Conservation (phyloP, 345 rosid species). For the Physaria fendleri region DNA sequence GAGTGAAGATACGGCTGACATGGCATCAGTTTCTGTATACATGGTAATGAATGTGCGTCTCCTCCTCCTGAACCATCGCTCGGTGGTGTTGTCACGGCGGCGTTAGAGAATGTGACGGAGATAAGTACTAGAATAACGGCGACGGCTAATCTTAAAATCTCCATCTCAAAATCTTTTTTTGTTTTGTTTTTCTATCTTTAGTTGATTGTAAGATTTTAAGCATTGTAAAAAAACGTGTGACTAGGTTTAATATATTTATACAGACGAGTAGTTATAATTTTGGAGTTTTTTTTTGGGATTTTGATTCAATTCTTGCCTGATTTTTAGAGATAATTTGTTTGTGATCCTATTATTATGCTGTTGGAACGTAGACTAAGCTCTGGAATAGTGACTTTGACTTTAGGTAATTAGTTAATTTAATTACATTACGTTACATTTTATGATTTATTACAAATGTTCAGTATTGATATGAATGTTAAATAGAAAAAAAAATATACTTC, state of each 20-base stretch:
- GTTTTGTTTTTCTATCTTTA: not conserved
- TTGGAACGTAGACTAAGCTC: slow-evolving; percentile 19
- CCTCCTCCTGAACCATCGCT: slow-evolving; percentile 5
- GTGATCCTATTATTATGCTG: slow-evolving; percentile 14
- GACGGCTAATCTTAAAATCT: not conserved
- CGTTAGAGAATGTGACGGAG: not conserved
- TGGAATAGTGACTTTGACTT: not conserved
- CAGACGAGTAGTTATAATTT: not conserved
- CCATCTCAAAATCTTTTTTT: not conserved
- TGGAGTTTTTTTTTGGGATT: not conserved
- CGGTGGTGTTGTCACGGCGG: slow-evolving; percentile 4
- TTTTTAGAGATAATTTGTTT: slow-evolving; percentile 8
- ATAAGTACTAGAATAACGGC: slow-evolving; percentile 1
- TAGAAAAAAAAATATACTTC: too few species aligned
- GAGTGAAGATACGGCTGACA: slow-evolving; percentile 43
- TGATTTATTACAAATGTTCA: not conserved
- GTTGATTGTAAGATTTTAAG: not conserved
- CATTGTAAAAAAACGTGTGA: not conserved
- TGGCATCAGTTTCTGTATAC: slow-evolving; percentile 49
- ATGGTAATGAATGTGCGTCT: slow-evolving; percentile 25
- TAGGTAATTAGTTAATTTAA: not conserved
- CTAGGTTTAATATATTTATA: slow-evolving; percentile 4
- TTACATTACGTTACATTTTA: not conserved
- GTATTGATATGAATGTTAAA: too few species aligned
- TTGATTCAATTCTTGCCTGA: not conserved